Evolutionary conservation across 208 protist genomes (phyloP).

Genomic region (Wallacemonas rigidus): DNA sequence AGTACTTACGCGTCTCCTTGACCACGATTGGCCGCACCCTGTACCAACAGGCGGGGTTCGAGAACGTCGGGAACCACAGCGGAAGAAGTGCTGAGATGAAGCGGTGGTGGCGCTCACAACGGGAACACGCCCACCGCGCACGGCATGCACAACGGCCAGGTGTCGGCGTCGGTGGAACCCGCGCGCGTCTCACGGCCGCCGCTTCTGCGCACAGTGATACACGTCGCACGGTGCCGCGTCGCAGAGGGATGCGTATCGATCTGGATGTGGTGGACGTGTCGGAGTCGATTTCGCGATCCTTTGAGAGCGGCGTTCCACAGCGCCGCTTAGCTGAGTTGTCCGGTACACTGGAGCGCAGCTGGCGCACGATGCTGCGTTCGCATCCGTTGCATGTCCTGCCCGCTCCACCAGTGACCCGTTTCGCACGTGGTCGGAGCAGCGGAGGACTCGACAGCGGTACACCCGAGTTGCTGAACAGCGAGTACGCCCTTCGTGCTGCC

Average conservation of each 20-base stretch:
- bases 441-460: not conserved
- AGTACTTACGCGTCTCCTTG: conserved; percentile 38
- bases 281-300: not conserved
- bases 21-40: conserved; percentile 12
- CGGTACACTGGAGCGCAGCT: conserved; percentile 21
- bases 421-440: not conserved
- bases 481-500: conserved; percentile 18
- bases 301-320: conserved; percentile 17
- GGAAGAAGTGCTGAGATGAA: not conserved
- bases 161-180: not conserved
- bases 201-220: not conserved
- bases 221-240: not conserved
- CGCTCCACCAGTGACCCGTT: not conserved
- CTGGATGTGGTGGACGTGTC: conserved; percentile 9
- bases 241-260: not conserved
- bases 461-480: conserved; percentile 12
- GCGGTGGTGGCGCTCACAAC: conserved; percentile 3
- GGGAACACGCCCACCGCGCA: not conserved
- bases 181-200: not conserved
- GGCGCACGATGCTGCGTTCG: conserved; percentile 10
- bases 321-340: conserved; percentile 27
- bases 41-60: conserved; percentile 40
- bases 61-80: conserved; percentile 1
- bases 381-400: conserved; percentile 26
- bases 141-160: not conserved